Percentiles rank a stretch among this genome's conserved stretches.
Conservation (phyloP, 305 asterid genomes). For the Petunia hybrid region DNA sequence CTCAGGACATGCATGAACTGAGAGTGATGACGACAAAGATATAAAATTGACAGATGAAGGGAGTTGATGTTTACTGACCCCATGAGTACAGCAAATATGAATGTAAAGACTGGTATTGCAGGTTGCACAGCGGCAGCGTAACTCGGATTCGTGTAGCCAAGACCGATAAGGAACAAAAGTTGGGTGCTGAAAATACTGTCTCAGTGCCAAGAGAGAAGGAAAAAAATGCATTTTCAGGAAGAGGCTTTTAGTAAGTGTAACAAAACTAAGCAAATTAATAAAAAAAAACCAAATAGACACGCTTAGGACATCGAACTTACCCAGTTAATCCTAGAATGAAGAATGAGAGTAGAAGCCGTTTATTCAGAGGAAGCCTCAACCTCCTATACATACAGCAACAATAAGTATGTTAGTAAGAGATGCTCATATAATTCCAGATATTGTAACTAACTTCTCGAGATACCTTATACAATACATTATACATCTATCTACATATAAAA, state of each 20-base stretch:
- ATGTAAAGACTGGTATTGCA: slow-evolving; percentile 93
- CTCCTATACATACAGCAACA: slow-evolving; percentile 59
- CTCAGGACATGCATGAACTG: neutral
- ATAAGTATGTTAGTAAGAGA: slow-evolving; percentile 28
- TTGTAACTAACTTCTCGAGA: slow-evolving; percentile 20
- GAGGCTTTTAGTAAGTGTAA: neutral
- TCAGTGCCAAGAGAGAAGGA: slow-evolving; percentile 33
- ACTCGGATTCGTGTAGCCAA: slow-evolving; percentile 92
- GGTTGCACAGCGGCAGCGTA: slow-evolving; percentile 99
- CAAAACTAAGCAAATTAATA: neutral
- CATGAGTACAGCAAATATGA: slow-evolving; percentile 81
- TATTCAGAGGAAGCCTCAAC: slow-evolving; percentile 67
- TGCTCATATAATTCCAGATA: slow-evolving; percentile 27
- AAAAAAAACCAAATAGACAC: slow-evolving; percentile 25
- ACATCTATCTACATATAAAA: no score
- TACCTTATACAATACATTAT: neutral
- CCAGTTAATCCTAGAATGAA: slow-evolving; percentile 96
- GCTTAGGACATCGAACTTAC: slow-evolving; percentile 49
- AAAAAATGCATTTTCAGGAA: slow-evolving; percentile 15
- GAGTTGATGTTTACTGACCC: slow-evolving; percentile 60
- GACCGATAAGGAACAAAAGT: slow-evolving; percentile 92
- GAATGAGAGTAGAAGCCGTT: slow-evolving; percentile 66
- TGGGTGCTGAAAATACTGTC: slow-evolving; percentile 89
- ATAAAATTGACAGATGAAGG: no score
- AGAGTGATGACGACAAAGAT: neutral